These are phyloP conservation scores for Penicillium sp. DNA, from an alignment of 2,329 filamentous ascomycete species.

Conservation along the genomic window DNA sequence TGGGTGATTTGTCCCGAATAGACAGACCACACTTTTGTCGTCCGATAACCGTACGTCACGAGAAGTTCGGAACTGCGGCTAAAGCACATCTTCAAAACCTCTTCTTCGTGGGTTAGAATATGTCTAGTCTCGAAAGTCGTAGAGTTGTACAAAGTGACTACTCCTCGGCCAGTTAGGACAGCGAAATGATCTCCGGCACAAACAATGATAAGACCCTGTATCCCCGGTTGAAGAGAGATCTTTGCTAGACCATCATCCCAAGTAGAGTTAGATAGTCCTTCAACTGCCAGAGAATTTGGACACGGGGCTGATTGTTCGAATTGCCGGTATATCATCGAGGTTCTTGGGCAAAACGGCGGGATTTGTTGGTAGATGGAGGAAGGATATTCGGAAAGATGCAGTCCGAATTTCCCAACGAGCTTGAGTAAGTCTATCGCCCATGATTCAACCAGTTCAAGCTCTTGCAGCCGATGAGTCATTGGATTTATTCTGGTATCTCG, in stretches of 20 bases:
- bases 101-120: neutral
- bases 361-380: neutral
- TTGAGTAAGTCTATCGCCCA: conserved; percentile 1
- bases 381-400: neutral
- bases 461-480: neutral
- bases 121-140: neutral
- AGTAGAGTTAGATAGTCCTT: neutral
- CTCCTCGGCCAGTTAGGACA: neutral
- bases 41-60: neutral
- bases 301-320: neutral
- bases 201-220: neutral
- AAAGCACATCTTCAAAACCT: neutral
- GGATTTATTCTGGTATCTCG: neutral
- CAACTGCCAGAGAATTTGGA: neutral
- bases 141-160: neutral
- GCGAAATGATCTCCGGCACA: neutral
- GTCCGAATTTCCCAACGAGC: neutral
- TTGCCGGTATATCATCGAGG: neutral
- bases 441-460: conserved; percentile 1
- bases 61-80: neutral
- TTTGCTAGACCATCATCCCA: neutral
- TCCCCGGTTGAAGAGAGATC: neutral
- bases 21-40: neutral
- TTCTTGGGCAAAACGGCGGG: neutral
- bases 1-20: neutral